Conservation (phyloP, 305 asterid genomes). For the Withania somnifera region DNA sequence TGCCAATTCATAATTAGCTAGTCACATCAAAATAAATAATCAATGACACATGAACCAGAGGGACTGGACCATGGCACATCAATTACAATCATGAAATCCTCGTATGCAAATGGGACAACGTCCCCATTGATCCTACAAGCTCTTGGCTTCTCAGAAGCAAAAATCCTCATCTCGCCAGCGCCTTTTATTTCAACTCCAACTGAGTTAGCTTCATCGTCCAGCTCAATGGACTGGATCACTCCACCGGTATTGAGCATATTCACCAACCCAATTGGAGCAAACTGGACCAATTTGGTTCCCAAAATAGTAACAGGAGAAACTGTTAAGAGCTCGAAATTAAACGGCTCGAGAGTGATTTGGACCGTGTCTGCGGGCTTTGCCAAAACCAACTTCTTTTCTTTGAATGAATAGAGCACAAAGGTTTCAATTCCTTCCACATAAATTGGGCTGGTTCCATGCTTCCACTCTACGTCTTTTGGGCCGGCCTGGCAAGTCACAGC, state of each 20-base stretch:
- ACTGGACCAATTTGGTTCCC: constrained; percentile 21
- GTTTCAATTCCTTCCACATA: constrained; percentile 30
- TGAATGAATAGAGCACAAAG: constrained; percentile 55
- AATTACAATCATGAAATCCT: constrained; percentile 29
- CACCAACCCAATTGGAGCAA: constrained; percentile 73
- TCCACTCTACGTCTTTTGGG: constrained; percentile 76
- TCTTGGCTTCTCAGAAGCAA: constrained; percentile 46
- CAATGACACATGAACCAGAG: constrained; percentile 35
- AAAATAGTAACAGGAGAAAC: constrained; percentile 44
- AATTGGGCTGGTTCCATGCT: constrained; percentile 49
- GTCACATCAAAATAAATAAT: constrained; percentile 38
- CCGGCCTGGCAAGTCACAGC: constrained; percentile 33
- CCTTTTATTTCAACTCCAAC: constrained; percentile 53
- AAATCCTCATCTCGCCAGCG: constrained; percentile 60
- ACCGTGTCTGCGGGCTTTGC: constrained; percentile 37
- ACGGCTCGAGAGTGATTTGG: constrained; percentile 43
- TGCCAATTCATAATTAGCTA: not conserved
- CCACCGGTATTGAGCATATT: constrained; percentile 94
- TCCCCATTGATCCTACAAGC: constrained; percentile 35
- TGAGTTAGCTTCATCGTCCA: constrained; percentile 15
- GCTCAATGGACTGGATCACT: constrained; percentile 40
- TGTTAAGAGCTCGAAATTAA: constrained; percentile 53
- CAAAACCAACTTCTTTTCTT: constrained; percentile 44
- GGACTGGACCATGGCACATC: constrained; percentile 57
- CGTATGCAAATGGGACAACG: constrained; percentile 32